These are phyloP conservation scores for Fraxinus cuspidata DNA, from an alignment of 257 asterid species.

Conservation along the genomic window DNA sequence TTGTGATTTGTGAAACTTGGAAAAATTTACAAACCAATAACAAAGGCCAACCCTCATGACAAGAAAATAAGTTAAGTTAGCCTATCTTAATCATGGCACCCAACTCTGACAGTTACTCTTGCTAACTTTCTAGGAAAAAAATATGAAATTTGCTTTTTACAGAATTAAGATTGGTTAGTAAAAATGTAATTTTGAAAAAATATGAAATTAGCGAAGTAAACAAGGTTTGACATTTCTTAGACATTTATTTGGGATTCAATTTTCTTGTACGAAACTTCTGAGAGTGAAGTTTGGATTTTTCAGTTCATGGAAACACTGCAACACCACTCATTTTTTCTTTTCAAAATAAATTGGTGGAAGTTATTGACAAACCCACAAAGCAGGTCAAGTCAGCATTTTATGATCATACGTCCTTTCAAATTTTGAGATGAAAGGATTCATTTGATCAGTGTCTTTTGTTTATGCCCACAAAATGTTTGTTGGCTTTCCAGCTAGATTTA, in stretches of 20 bases:
- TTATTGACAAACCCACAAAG: neutral
- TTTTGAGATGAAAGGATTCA: neutral
- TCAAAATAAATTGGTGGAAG: neutral
- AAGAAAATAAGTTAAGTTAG: too few relatives aligned
- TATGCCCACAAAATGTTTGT: conserved; percentile 27
- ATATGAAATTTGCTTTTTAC: too few relatives aligned
- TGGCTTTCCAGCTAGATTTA: neutral
- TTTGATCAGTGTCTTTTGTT: neutral
- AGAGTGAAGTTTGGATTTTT: conserved; percentile 11
- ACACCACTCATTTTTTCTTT: neutral
- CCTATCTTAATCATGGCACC: too few relatives aligned
- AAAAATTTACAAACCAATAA: neutral
- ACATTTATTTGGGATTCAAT: conserved; percentile 14
- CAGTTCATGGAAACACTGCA: neutral
- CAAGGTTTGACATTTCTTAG: neutral
- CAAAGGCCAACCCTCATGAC: neutral
- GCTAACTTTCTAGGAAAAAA: too few relatives aligned
- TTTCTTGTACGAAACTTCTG: conserved; percentile 25
- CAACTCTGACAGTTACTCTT: too few relatives aligned
- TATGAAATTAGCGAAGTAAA: too few relatives aligned
- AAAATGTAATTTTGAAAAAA: too few relatives aligned
- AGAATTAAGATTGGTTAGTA: too few relatives aligned
- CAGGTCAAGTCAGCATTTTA: neutral
- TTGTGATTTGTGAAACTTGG: too few relatives aligned
- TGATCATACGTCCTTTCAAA: neutral